phyloP scores from a whole-genome alignment of 176 grass and related monocot genomes.

The Secale cereale region DNA sequence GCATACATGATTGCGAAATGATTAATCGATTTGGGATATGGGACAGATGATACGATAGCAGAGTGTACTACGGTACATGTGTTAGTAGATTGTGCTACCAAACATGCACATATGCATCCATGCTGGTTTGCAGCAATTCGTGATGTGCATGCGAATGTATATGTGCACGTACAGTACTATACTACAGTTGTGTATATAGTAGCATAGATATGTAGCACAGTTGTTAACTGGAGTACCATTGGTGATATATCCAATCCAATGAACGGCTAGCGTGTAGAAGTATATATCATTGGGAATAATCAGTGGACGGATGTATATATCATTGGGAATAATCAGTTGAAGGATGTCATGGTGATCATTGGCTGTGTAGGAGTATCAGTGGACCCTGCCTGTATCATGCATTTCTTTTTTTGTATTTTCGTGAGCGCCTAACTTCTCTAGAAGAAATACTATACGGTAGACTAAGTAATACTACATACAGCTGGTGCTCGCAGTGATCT shows the following conservation, averaged over 20 bases:
- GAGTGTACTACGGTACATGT: no score
- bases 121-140: background rate
- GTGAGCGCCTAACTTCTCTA: background rate
- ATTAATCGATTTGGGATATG: no score
- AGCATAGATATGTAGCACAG: background rate
- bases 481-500: background rate
- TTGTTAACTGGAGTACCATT: constrained; percentile 1
- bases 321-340: no score
- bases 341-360: background rate
- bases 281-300: background rate
- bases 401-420: background rate
- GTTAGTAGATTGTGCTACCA: background rate
- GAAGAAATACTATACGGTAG: background rate
- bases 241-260: background rate
- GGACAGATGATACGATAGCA: no score
- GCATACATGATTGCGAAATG: background rate
- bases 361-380: background rate
- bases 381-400: background rate
- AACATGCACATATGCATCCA: background rate
- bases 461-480: background rate
- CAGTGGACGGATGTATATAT: background rate
- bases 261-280: background rate
- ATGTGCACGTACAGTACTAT: background rate
- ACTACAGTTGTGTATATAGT: background rate
- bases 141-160: background rate